These are phyloP conservation scores for Penicillium sp. DNA, from an alignment of 2,329 filamentous ascomycete genomes.

Conservation along the genomic window DNA sequence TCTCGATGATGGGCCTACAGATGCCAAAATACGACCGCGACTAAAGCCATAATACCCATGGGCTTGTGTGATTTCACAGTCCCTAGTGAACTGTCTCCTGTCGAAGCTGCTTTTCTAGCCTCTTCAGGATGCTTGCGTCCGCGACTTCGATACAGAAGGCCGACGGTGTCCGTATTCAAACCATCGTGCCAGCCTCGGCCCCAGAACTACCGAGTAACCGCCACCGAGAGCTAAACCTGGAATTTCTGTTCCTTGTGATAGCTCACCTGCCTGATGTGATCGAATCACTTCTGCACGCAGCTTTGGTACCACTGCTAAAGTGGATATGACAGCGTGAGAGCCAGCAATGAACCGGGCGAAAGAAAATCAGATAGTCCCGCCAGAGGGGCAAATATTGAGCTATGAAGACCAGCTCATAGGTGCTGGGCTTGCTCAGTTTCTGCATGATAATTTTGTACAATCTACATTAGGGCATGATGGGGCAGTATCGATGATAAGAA, in stretches of 20 bases:
- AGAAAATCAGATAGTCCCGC: not conserved
- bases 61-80: not conserved
- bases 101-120: not conserved
- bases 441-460: too few species aligned
- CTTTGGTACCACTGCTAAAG: not conserved
- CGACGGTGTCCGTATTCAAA: too few species aligned
- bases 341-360: not conserved
- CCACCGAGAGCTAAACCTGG: not conserved
- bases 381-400: not conserved
- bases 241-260: not conserved
- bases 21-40: slow-evolving; percentile 69
- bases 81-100: not conserved
- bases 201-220: too few species aligned
- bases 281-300: not conserved
- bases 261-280: not conserved
- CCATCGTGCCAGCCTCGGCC: too few species aligned
- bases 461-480: too few species aligned
- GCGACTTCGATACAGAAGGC: not conserved
- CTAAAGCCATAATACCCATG: not conserved
- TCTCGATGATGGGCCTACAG: slow-evolving; percentile 78
- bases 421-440: not conserved
- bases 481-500: not conserved
- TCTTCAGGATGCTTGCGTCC: not conserved
- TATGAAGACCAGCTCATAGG: too few species aligned
- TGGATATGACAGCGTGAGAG: not conserved